Evolutionary conservation across 768 basidiomycete species (phyloP).

Genomic region (Naganishia randhawae): DNA sequence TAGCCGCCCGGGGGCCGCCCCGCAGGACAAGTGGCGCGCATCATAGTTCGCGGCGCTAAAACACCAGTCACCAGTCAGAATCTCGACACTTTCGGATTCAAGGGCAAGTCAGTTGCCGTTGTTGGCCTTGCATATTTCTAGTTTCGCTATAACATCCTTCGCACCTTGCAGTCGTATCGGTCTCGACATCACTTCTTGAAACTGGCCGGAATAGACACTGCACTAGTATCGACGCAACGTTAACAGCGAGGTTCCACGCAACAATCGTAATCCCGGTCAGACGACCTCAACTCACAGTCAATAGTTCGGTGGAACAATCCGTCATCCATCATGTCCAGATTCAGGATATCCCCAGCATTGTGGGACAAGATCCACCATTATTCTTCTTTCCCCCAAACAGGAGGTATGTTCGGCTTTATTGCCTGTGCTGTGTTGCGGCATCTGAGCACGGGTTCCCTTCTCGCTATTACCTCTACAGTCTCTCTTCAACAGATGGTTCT

Average conservation of each 20-base stretch:
- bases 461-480: background rate
- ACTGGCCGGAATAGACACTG: background rate
- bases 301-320: background rate
- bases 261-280: background rate
- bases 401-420: slow-evolving; percentile 55
- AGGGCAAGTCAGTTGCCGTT: no score
- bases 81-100: no score
- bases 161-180: no score
- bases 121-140: no score
- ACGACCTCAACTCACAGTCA: background rate
- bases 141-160: no score
- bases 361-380: slow-evolving; percentile 92
- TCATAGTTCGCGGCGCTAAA: no score
- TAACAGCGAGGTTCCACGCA: background rate
- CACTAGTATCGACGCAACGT: background rate
- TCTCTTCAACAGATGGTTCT: slow-evolving; percentile 86
- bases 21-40: no score
- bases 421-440: no score
- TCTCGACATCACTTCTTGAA: background rate
- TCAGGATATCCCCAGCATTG: slow-evolving; percentile 64
- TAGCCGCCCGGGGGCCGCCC: no score
- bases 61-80: no score
- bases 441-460: background rate
- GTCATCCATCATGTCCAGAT: slow-evolving; percentile 42
- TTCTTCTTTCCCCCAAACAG: slow-evolving; percentile 86